Percentiles rank a stretch among this genome's conserved stretches.
Conservation (phyloP, 2,329 filamentous ascomycete species). For the Colletotrichum sp. region DNA sequence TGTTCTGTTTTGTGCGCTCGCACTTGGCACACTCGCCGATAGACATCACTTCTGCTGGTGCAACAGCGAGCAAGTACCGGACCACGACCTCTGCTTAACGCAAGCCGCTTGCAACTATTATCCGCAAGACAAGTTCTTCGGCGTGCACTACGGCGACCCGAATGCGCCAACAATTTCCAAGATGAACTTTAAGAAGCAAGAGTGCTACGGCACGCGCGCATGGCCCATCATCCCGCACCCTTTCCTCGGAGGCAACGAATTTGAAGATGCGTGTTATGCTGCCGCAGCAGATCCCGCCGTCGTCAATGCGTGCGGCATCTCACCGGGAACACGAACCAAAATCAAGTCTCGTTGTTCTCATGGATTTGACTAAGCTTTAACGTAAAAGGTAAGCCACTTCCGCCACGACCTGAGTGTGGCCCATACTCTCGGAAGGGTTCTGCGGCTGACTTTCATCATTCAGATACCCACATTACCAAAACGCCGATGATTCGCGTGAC, state of each 20-base stretch:
- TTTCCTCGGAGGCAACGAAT: background rate
- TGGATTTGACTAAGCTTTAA: background rate
- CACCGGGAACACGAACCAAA: background rate
- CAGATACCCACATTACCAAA: background rate
- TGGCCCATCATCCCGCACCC: background rate
- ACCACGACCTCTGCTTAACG: background rate
- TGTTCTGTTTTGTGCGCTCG: background rate
- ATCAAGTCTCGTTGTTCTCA: background rate
- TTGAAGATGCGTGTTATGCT: background rate
- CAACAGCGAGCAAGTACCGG: background rate
- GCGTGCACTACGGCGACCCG: background rate
- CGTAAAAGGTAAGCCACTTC: background rate
- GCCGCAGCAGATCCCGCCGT: background rate
- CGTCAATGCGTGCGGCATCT: background rate
- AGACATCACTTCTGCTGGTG: slow-evolving; percentile 10
- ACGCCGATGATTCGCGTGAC: background rate
- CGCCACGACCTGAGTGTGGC: background rate
- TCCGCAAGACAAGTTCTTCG: background rate
- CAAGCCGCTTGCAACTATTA: background rate
- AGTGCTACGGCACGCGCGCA: background rate
- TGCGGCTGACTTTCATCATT: rapidly evolving
- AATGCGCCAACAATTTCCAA: background rate
- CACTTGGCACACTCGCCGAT: background rate
- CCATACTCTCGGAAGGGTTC: background rate
- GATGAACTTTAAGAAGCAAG: background rate